Evolutionary conservation across 192 early-diverging fungal species (phyloP), one percentile per base, ranked within the genome.

Genomic region (Linnemannia schmuckeri): DNA sequence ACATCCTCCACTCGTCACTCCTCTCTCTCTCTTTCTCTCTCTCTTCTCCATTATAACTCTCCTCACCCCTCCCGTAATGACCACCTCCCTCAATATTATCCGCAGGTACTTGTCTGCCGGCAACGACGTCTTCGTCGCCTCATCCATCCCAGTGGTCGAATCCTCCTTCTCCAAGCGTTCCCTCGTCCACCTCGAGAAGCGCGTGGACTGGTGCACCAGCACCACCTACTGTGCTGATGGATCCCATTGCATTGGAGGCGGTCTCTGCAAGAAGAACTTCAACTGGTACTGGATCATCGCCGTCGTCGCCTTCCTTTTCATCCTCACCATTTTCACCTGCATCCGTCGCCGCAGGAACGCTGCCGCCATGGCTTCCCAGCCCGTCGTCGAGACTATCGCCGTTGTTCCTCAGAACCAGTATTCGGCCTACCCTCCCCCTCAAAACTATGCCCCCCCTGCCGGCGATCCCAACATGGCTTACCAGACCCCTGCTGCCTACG

Each of bases 381-480:
- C 72, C 10, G 77, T 78, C 49, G 82, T 71, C 10, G 42, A 68
- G 30, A 63, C 69, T 24, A 42, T 57, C 13, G 37, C 55, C 15
- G 47, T 79, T 42, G 7, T 70, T 47, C 70, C 70, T 10, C 78
- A 72, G 68, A 54, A 70, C 37, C 78, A 72, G 49, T 70, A 70
- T 38, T 37, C 40, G 10, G 12, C 27, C 10, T 70, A 70, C 44
- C 33, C 35, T 33, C 83, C 83, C 2, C 70, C 27, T 38, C 70
- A 72, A 24, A 41, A 12, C 9, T 87, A 49, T 41, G 76, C 79
- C 24, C 85, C 85, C n/a, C 85, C 85, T 44, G 27, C 79, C 3
- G 85, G 85, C 15, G 85, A 87, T 41, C 85, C 85, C 24, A 87
- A 87, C 68, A 49, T 81, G 63, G 85, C 85, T 30, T 87, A 87